Conservation (phyloP, 306 rosid species). For the Pterocarpus macrocarpus region DNA sequence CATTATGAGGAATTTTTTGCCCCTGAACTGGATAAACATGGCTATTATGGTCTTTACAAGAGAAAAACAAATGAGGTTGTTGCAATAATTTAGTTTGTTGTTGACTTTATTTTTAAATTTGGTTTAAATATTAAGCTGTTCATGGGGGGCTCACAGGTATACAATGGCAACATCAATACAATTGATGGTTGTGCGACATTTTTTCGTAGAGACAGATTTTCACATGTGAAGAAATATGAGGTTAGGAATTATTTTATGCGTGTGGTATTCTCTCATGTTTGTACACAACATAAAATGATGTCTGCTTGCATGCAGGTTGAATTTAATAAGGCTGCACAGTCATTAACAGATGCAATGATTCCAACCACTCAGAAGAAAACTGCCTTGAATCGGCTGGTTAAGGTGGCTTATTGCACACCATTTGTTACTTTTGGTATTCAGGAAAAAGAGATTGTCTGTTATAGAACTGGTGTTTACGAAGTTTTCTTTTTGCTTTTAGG, state of each 20-base stretch:
- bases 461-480: slow-evolving; percentile 35
- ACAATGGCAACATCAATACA: slow-evolving; percentile 65
- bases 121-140: slow-evolving; percentile 15
- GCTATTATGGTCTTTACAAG: slow-evolving; percentile 90
- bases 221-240: slow-evolving; percentile 98
- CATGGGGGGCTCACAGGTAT: slow-evolving; percentile 68
- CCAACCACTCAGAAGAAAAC: slow-evolving; percentile 89
- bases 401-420: slow-evolving; percentile 59
- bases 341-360: slow-evolving; percentile 91
- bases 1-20: slow-evolving; percentile 91
- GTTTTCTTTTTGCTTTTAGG: slow-evolving; percentile 62
- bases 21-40: slow-evolving; percentile 98
- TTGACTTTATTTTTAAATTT: background rate
- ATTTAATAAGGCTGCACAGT: slow-evolving; percentile 98
- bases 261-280: slow-evolving; percentile 7
- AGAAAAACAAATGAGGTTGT: slow-evolving; percentile 94
- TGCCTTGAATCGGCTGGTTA: slow-evolving; percentile 88
- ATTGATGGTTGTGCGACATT: slow-evolving; percentile 99
- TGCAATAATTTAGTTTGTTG: slow-evolving; percentile 31
- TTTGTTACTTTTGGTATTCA: slow-evolving; percentile 3
- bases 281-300: slow-evolving; percentile 16
- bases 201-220: slow-evolving; percentile 97
- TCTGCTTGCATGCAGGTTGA: slow-evolving; percentile 81
- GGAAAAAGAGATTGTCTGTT: background rate
- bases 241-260: slow-evolving; percentile 52